Conservation (phyloP, 129 eudicot genomes). For the Flaveria bidentis region DNA sequence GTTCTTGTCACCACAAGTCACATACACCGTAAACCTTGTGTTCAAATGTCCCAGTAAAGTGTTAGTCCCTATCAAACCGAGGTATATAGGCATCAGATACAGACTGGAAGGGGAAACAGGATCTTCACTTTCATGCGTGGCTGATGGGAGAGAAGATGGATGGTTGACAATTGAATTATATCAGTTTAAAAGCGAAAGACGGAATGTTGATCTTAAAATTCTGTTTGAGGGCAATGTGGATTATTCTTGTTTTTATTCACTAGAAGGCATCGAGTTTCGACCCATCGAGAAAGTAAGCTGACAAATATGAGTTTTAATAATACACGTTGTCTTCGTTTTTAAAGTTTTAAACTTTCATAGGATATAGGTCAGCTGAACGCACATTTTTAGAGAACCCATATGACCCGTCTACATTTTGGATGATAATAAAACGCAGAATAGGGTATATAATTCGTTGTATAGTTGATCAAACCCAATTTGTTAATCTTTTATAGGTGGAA, state of each 20-base stretch:
- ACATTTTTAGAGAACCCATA: too few relatives aligned
- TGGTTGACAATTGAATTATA: background rate
- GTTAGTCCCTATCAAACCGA: background rate
- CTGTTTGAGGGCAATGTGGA: background rate
- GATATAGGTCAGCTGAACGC: too few relatives aligned
- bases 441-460: too few relatives aligned
- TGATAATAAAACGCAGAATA: too few relatives aligned
- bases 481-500: background rate
- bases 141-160: constrained; percentile 8
- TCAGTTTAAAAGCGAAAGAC: constrained; percentile 11
- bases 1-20: background rate
- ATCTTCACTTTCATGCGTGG: background rate
- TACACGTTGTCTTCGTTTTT: background rate
- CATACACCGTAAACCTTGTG: constrained; percentile 17
- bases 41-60: background rate
- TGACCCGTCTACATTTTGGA: too few relatives aligned
- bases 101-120: background rate
- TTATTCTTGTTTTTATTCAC: background rate
- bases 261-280: constrained; percentile 10
- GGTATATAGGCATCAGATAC: background rate
- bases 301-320: background rate
- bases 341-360: too few relatives aligned
- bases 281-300: constrained; percentile 7
- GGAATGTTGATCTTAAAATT: constrained; percentile 1
- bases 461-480: background rate